phyloP scores from a whole-genome alignment of 495 filamentous ascomycete genomes.

The Trypethelium eluteriae region DNA sequence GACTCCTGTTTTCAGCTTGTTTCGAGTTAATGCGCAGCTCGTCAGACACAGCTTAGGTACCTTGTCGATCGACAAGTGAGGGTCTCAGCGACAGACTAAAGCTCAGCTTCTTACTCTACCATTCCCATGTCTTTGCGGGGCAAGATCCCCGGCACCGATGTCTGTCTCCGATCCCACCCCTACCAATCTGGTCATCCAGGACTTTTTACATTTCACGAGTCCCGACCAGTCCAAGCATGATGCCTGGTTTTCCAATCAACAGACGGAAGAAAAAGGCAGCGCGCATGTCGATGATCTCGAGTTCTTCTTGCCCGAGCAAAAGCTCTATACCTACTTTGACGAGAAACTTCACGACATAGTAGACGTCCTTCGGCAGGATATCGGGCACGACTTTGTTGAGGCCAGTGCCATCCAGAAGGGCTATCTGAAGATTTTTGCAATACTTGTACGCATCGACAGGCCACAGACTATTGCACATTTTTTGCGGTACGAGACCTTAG shows the following conservation, averaged over 20 bases:
- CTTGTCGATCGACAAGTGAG: too few species aligned
- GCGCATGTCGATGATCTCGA: not conserved
- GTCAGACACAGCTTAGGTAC: too few species aligned
- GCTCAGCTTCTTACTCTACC: too few species aligned
- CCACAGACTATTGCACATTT: not conserved
- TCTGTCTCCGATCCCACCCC: too few species aligned
- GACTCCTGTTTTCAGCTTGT: too few species aligned
- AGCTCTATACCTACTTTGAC: not conserved
- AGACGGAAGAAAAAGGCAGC: not conserved
- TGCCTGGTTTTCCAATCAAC: not conserved
- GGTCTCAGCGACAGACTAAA: too few species aligned
- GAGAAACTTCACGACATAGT: not conserved
- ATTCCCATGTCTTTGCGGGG: too few species aligned
- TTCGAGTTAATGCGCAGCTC: too few species aligned
- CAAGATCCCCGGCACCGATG: too few species aligned
- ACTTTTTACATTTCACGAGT: not conserved
- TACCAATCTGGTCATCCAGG: not conserved
- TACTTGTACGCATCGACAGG: not conserved
- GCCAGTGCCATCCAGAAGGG: not conserved
- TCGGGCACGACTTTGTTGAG: not conserved
- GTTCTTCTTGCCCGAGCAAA: not conserved
- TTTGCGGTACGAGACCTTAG: not conserved
- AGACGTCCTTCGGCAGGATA: not conserved
- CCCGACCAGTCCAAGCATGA: not conserved
- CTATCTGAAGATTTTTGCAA: slow-evolving; percentile 5